Base-by-base conservation (phyloP, 768 basidiomycete species). In the Coprinellus aureogranulatus region DNA sequence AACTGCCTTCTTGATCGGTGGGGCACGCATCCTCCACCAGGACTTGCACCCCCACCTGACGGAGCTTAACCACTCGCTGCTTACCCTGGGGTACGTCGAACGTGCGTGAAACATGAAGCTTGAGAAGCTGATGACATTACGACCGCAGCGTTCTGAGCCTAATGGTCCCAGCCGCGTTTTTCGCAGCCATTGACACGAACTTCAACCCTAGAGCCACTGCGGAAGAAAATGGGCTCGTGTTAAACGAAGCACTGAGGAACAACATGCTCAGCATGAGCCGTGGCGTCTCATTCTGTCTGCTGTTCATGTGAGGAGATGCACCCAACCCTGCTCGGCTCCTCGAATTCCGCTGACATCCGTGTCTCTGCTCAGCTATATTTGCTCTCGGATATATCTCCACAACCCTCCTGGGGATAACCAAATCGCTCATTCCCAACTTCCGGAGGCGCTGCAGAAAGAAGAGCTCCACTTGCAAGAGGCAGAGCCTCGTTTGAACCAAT, bases 1-100 rank as follows among this genome's bases (percentile, higher is more conserved):
- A 2, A 75, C 80, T 3, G 77, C 88, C 0, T 90, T 90, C 66
- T 74, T 90, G n/a, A 80, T 81, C 2, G 89, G 88, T 23, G 89
- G 89, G 45, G 84, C 82, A n/a, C 77, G 80, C 22, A 75, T 90
- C 26, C 72, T 82, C 64, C 80, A 87, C 49, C 89, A 91, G 68
- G 78, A 87, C 54, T 72, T 91, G 9, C 83, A 88, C 62, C 85
- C 86, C 2, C 83, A 86, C 62, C 64, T 81, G 10, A 82, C 83
- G 0, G 77, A 89, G 61, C 74, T 90, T 1, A 90, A 90, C 61
- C 86, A 88, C 53, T 80, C 86, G 0, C 68, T 91, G 22, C 76
- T 91, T 3, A 84, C 81, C 0, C 77, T 90, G 59, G 89, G 88
- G 87, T 85, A 59, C n/a, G 77, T 68, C 4, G 12, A 12, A 48